Evolutionary conservation across 768 basidiomycete genomes (phyloP).

Genomic region (Russula abietina): DNA sequence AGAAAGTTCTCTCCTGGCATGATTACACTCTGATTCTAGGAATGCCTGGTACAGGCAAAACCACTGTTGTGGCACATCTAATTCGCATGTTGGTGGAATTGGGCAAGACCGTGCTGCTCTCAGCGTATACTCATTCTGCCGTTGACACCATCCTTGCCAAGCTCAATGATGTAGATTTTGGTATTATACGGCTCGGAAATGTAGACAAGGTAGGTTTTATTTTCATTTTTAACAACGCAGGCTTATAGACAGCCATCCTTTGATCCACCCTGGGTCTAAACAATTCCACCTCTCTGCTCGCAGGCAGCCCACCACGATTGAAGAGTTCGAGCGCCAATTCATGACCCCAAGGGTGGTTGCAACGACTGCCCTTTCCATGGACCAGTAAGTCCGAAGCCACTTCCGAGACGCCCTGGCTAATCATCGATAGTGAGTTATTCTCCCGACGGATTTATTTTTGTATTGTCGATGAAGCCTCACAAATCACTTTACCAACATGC

Average conservation of each 20-base stretch:
- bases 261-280: constrained; percentile 82
- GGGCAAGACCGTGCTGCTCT: constrained; percentile 84
- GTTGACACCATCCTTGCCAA: constrained; percentile 96
- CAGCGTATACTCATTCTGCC: constrained; percentile 95
- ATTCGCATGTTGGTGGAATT: constrained; percentile 70
- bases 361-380: constrained; percentile 89
- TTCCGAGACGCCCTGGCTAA: neutral
- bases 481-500: constrained; percentile 93
- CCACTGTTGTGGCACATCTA: constrained; percentile 86
- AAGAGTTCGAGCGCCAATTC: constrained; percentile 75
- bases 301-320: constrained; percentile 56
- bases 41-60: constrained; percentile 99
- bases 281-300: constrained; percentile 61
- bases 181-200: constrained; percentile 83
- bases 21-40: constrained; percentile 93
- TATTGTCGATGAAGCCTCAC: constrained; percentile 97
- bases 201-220: constrained; percentile 66
- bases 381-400: constrained; percentile 60
- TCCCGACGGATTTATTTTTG: constrained; percentile 83
- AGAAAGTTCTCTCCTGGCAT: constrained; percentile 65
- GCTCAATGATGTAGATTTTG: constrained; percentile 56
- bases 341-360: constrained; percentile 91
- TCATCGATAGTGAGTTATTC: constrained; percentile 66
- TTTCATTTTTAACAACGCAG: neutral
- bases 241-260: constrained; percentile 4